phyloP scores from a whole-genome alignment of 768 basidiomycete species.

The Phylloporus sp. region DNA sequence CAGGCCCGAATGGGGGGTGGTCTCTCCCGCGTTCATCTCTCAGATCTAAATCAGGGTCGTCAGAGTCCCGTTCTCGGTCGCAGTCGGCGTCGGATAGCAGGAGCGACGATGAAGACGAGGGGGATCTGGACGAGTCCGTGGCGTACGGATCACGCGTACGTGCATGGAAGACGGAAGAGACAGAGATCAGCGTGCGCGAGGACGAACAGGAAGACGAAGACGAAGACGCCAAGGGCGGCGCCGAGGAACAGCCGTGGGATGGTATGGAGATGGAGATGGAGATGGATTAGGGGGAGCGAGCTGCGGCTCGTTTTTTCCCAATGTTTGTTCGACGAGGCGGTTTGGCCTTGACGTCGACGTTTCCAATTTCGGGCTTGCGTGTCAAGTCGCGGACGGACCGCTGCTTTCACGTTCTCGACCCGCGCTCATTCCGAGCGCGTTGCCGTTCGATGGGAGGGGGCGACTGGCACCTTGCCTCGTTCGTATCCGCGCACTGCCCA shows the following conservation, averaged over 20 bases:
- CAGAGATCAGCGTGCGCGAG: constrained; percentile 1
- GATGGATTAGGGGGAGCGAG: constrained; percentile 17
- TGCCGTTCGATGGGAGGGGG: neutral
- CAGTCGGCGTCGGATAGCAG: constrained; percentile 32
- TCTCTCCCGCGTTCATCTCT: constrained; percentile 53
- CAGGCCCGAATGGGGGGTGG: constrained; percentile 41
- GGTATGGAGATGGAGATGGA: constrained; percentile 52
- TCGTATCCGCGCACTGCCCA: neutral
- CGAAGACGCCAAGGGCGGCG: constrained; percentile 1
- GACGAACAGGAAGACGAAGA: neutral
- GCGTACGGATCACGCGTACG: neutral
- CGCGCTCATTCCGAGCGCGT: neutral
- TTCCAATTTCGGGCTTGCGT: too few species aligned
- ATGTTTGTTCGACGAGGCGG: neutral
- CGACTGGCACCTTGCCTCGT: neutral
- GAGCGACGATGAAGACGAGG: constrained; percentile 32
- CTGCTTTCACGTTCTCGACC: too few species aligned
- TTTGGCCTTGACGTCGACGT: neutral
- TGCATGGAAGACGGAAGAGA: constrained; percentile 4
- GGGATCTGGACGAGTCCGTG: neutral
- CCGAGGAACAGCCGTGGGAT: constrained; percentile 33
- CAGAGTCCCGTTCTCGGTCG: constrained; percentile 30
- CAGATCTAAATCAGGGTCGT: constrained; percentile 37
- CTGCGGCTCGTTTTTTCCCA: neutral
- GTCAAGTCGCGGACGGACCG: neutral